Conservation (phyloP, 345 rosid genomes). For the Rhodamnia argentea region DNA sequence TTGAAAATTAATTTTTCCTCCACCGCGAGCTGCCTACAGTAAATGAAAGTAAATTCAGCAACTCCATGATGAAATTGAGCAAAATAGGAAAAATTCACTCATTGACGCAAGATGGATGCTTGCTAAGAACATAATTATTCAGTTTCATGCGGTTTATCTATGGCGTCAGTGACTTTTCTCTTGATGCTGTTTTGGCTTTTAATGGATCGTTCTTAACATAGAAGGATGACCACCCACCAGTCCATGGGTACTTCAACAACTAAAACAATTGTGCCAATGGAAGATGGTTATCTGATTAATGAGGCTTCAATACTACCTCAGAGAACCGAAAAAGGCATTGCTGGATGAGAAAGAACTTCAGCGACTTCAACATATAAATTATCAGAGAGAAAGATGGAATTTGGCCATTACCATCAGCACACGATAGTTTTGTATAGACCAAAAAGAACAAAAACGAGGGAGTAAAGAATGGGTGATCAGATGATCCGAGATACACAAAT, state of each 20-base stretch:
- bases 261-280: background rate
- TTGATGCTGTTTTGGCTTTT: background rate
- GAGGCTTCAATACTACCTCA: background rate
- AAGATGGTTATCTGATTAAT: background rate
- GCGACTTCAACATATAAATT: background rate
- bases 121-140: background rate
- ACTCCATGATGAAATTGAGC: background rate
- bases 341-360: background rate
- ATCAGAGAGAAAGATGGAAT: background rate
- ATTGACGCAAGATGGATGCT: background rate
- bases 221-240: background rate
- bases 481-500: background rate
- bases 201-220: background rate
- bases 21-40: slow-evolving; percentile 73
- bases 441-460: background rate
- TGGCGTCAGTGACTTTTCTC: background rate
- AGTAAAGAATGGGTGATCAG: background rate
- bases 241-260: background rate
- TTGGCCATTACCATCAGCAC: background rate
- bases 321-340: background rate
- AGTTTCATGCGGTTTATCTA: background rate
- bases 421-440: background rate
- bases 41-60: background rate
- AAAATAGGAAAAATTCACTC: background rate
- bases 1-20: slow-evolving; percentile 65